Base-by-base conservation (phyloP, 192 early-diverging fungal species). In the Borealophlyctis nickersoniae region DNA sequence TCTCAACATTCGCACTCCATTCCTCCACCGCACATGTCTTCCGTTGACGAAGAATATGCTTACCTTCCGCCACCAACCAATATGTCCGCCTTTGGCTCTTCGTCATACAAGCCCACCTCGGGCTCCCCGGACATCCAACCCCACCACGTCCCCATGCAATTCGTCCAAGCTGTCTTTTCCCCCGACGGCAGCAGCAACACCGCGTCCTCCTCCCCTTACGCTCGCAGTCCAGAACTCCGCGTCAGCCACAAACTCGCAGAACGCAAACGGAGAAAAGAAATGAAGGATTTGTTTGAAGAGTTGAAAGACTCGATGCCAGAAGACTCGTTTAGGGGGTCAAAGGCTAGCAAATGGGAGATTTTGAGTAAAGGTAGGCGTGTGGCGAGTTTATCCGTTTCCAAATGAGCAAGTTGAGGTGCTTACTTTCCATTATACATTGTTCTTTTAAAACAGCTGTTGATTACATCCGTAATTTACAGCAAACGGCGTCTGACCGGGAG, bases 201-300 rank as follows among this genome's bases (percentile, higher is more conserved):
- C 16, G 29, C 29, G 0, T 13, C 16, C 13, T 14, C 14, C 28
- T 23, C 32, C 24, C 86, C 87, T 9, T 89, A 89, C 62, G 81
- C 85, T 13, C 79, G 87, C 16, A 82, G 85, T 4, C 89, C 90
- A 28, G 89, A 94, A 65, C 73, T 94, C 31, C 77, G 91, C 36
- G 82, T 92, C n/a, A 86, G 83, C 56, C 92, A 94, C 72, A 94
- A 94, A 65, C 69, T 94, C 36, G 92, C 92, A 11, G 92, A 94
- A 59, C 75, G 92, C 52, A 91, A 91, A 57, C 81, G 92, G 19
- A 84, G 92, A 36, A 91, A 86, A 63, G 92, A 94, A 63, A 93
- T 94, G 89, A 94, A 94, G 65, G 88, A 90, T 36, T 75, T 94
- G 27, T 94, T 94, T 85, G 92, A 94, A 74, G 86, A 89, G 49